Conservation (phyloP, 495 filamentous ascomycete genomes). For the Neurospora terricola region DNA sequence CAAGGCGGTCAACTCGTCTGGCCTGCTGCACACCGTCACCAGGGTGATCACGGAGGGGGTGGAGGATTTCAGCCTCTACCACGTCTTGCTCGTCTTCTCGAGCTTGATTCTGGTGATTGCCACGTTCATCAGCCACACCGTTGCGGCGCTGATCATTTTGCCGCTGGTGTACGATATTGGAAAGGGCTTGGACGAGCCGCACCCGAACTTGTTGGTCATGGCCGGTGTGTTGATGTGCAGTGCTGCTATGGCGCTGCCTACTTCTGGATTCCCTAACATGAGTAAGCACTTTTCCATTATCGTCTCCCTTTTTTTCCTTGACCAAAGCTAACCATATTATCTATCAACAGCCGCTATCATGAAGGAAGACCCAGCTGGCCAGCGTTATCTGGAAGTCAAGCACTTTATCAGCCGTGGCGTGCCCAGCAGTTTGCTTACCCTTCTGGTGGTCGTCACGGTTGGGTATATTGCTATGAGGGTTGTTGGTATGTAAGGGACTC, state of each 20-base stretch:
- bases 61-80: constrained; percentile 73
- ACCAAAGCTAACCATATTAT: not conserved
- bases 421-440: constrained; percentile 70
- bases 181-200: constrained; percentile 71
- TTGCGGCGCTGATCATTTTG: constrained; percentile 89
- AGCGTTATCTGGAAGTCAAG: constrained; percentile 81
- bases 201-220: constrained; percentile 95
- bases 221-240: constrained; percentile 53
- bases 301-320: not conserved
- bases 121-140: constrained; percentile 96
- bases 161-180: constrained; percentile 84
- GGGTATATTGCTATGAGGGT: constrained; percentile 85
- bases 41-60: constrained; percentile 60
- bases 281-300: constrained; percentile 49
- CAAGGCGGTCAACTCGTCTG: constrained; percentile 88
- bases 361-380: constrained; percentile 91
- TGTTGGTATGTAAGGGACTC: constrained; percentile 50
- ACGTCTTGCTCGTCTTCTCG: constrained; percentile 77
- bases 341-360: constrained; percentile 74
- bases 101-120: constrained; percentile 83
- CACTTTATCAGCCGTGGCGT: constrained; percentile 91
- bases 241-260: constrained; percentile 81
- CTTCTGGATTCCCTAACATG: constrained; percentile 98
- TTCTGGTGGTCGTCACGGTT: constrained; percentile 71
- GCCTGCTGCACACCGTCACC: constrained; percentile 85